A percentile compares a stretch with the other conserved stretches of the same genome.
Evolutionary conservation across 257 asterid species (phyloP).

Genomic region (Euphrasia confusa): DNA sequence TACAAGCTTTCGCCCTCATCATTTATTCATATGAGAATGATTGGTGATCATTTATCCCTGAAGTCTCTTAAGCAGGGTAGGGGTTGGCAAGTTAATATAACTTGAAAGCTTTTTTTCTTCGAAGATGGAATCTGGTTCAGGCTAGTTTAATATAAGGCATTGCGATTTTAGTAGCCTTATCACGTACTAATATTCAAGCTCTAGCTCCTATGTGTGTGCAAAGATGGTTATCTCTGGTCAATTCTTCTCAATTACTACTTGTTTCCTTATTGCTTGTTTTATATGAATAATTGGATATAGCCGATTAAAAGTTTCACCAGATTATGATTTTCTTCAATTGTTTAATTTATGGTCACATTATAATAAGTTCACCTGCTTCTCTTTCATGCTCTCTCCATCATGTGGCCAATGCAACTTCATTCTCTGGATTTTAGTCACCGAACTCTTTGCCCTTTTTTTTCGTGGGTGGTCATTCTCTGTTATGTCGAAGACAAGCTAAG

Average conservation of each 20-base stretch:
- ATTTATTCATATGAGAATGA: neutral
- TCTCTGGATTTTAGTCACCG: neutral
- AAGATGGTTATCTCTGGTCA: neutral
- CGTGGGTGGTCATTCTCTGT: slow-evolving; percentile 2
- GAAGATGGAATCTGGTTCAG: neutral
- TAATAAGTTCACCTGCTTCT: neutral
- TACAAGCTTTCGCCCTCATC: neutral
- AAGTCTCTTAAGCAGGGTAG: neutral
- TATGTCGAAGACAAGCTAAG: neutral
- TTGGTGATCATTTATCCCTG: slow-evolving; percentile 1
- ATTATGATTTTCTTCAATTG: neutral
- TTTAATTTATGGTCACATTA: neutral
- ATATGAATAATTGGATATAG: neutral
- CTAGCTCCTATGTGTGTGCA: neutral
- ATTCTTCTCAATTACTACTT: neutral
- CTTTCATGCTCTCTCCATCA: slow-evolving; percentile 15
- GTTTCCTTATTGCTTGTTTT: neutral
- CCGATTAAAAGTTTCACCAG: neutral
- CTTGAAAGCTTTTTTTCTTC: too few species aligned
- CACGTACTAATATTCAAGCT: neutral
- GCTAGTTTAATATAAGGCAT: too few species aligned
- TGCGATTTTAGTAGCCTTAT: neutral
- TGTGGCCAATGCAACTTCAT: slow-evolving; percentile 4
- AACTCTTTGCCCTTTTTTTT: neutral
- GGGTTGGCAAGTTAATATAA: slow-evolving; percentile 7